Conservation (phyloP, 257 asterid genomes). For the Jasminum sambac region DNA sequence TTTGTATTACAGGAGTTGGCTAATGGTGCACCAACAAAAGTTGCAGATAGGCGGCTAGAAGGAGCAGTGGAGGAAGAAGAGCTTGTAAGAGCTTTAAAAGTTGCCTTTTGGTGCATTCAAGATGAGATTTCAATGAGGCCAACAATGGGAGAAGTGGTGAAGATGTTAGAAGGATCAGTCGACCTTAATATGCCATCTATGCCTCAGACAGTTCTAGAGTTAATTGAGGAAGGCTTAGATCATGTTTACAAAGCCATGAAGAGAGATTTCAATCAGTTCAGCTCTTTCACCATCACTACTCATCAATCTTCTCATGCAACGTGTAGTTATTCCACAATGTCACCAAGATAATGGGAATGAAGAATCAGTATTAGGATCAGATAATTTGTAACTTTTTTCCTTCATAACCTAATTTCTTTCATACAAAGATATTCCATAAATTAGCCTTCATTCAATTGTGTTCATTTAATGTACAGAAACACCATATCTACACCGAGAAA, state of each 20-base stretch:
- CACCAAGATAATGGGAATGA: constrained; percentile 59
- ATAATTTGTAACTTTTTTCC: constrained; percentile 3
- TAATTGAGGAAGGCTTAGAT: constrained; percentile 86
- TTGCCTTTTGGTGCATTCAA: constrained; percentile 90
- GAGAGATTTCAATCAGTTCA: constrained; percentile 66
- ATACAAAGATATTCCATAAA: not conserved
- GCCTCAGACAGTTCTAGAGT: constrained; percentile 80
- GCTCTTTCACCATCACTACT: constrained; percentile 64
- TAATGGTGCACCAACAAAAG: constrained; percentile 51
- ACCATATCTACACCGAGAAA: not conserved
- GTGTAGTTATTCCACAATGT: constrained; percentile 78
- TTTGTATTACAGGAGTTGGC: constrained; percentile 54
- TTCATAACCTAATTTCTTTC: not conserved
- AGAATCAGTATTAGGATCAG: constrained; percentile 11
- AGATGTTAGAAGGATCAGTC: constrained; percentile 78
- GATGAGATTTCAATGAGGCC: constrained; percentile 80
- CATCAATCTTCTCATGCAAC: constrained; percentile 79
- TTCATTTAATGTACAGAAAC: not conserved
- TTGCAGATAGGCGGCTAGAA: constrained; percentile 61
- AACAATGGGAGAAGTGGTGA: constrained; percentile 87
- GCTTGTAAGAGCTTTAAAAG: constrained; percentile 55
- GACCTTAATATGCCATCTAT: constrained; percentile 67
- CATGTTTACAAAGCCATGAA: constrained; percentile 84
- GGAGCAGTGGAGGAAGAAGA: constrained; percentile 66
- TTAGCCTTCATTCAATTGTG: not conserved